Conservation (phyloP, 164 flowering plant genomes). For the Magnolia sinica region DNA sequence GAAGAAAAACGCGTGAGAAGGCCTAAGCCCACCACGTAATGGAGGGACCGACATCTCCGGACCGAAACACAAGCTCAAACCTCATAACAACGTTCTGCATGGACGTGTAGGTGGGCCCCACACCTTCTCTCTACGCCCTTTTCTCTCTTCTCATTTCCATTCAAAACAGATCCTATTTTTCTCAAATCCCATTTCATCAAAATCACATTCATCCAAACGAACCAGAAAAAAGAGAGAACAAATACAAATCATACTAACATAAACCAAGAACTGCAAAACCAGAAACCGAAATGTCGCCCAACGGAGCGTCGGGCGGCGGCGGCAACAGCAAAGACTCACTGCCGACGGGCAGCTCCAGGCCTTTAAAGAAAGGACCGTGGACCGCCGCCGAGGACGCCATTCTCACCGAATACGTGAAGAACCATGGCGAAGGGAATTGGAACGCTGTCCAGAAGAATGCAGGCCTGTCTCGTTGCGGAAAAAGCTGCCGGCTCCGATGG, state of each 20-base stretch:
- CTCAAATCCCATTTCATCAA: neutral
- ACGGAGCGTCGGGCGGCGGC: neutral
- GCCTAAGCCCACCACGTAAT: neutral
- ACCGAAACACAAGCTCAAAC: conserved; percentile 3
- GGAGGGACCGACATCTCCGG: neutral
- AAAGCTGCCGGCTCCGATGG: conserved; percentile 57
- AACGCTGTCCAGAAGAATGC: conserved; percentile 67
- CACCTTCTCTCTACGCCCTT: neutral
- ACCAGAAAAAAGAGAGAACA: neutral
- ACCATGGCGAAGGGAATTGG: conserved; percentile 82
- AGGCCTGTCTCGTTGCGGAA: conserved; percentile 53
- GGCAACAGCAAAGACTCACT: neutral
- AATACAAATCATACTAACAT: neutral
- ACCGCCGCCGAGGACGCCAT: conserved; percentile 66
- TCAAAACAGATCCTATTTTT: neutral
- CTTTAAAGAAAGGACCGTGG: conserved; percentile 76
- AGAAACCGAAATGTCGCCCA: neutral
- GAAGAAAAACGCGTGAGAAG: neutral
- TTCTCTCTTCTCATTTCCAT: neutral
- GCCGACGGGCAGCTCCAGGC: conserved; percentile 7
- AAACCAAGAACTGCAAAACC: neutral
- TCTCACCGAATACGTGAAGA: conserved; percentile 61
- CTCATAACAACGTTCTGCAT: neutral
- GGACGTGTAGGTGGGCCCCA: neutral
- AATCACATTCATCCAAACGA: neutral